Conservation (phyloP, 83 land plant species). For the Isoetes engelmannii region DNA sequence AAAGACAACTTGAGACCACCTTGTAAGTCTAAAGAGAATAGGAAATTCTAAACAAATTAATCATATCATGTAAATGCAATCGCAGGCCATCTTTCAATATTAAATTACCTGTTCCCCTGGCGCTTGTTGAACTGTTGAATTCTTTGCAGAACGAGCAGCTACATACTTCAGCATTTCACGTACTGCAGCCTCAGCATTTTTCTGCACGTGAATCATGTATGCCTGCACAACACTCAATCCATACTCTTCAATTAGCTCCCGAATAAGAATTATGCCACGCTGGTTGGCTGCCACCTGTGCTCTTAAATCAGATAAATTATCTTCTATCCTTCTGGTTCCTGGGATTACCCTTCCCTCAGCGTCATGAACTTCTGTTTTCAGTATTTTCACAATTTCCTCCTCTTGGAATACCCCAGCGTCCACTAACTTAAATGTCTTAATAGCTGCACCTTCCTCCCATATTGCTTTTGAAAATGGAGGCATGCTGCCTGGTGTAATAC, state of each 20-base stretch:
- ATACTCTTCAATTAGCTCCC: slow-evolving; percentile 85
- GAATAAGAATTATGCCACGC: slow-evolving; percentile 84
- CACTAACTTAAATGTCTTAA: slow-evolving; percentile 93
- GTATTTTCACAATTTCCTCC: slow-evolving; percentile 72
- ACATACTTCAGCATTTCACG: slow-evolving; percentile 92
- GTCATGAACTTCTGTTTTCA: slow-evolving; percentile 34
- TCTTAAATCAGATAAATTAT: slow-evolving; percentile 89
- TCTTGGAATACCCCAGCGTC: slow-evolving; percentile 86
- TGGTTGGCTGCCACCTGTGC: slow-evolving; percentile 97
- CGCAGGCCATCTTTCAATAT: no score
- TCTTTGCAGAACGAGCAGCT: slow-evolving; percentile 42
- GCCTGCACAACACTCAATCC: slow-evolving; percentile 79
- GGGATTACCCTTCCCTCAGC: slow-evolving; percentile 41
- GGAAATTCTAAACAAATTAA: no score
- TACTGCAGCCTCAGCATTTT: slow-evolving; percentile 90
- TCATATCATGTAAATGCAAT: no score
- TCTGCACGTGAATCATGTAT: slow-evolving; percentile 89
- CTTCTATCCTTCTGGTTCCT: slow-evolving; percentile 88
- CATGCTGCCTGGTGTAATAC: slow-evolving; percentile 99
- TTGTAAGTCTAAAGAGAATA: no score
- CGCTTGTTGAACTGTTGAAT: slow-evolving; percentile 19
- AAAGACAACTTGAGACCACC: no score
- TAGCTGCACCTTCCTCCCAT: slow-evolving; percentile 96
- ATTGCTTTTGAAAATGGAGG: slow-evolving; percentile 95
- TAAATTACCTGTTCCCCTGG: no score